Base-by-base conservation (phyloP, 1,284 basidiomycete genomes). In the Tranzscheliella williamsii region DNA sequence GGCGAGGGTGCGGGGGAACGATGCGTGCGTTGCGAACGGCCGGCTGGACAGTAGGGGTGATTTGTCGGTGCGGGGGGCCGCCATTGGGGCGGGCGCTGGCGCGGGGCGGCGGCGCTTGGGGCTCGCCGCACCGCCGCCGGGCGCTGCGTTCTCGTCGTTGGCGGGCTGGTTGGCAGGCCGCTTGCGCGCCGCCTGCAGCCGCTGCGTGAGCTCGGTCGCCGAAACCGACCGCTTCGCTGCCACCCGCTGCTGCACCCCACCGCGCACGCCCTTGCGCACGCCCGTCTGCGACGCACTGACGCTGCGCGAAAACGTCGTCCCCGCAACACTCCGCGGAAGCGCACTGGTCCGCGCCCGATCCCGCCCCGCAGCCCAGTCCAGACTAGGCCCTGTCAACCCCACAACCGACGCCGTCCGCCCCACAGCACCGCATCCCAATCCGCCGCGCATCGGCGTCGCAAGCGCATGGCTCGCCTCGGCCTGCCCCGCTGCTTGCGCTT, bases 361-460 rank as follows among this genome's bases (percentile, higher is more conserved):
- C 34, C 69, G 55, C 12, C 57, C 69, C 7, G 69, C 58, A 21
- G 66, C 69, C 56, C 58, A 61, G n/a, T 71, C 69, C 22, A 71
- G 39, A 35, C 63, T 65, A 24, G 56, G 31, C 4, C 49, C 41
- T 4, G 47, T 57, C 17, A 38, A 53, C 24, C 62, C 63, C 16
- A 42, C 53, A 4, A 56, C 57, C 16, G 30, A 26, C 26, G 38
- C 54, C 38, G 24, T 29, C 9, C 4, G 31, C 18, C 27, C 36
- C 13, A 34, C 13, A 15, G 33, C 13, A 20, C 9, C 27, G n/a
- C 27, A 29, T 29, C n/a, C 27, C 11, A 9, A 29, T 29, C 27
- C 8, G 20, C 26, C 26, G 15, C 26, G 26, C 35, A 9, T 16
- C 21, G 22, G 8, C 35, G 35, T 21, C 16, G 22, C 35, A 5